These are phyloP conservation scores for Sporisorium graminicola DNA, from an alignment of 1,284 basidiomycete species.

Conservation along the genomic window DNA sequence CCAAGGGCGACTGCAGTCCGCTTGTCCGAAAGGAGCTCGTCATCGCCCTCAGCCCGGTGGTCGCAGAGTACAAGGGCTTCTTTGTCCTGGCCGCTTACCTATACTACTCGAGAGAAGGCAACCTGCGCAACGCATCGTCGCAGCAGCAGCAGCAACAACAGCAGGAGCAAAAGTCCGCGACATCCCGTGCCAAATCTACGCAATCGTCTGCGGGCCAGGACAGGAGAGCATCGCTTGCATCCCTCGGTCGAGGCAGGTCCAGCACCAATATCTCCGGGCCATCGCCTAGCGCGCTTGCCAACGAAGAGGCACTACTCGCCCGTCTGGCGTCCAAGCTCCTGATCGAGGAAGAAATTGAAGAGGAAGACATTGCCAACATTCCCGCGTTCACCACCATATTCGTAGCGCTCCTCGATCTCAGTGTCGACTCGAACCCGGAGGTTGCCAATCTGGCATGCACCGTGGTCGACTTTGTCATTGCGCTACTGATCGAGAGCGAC, in stretches of 20 bases:
- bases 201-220: slow-evolving; percentile 13
- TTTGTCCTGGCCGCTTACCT: slow-evolving; percentile 96
- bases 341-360: slow-evolving; percentile 76
- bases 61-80: slow-evolving; percentile 95
- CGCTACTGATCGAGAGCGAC: slow-evolving; percentile 86
- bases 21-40: slow-evolving; percentile 96
- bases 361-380: slow-evolving; percentile 81
- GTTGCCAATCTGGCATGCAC: slow-evolving; percentile 91
- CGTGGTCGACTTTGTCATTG: slow-evolving; percentile 91
- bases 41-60: slow-evolving; percentile 89
- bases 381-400: slow-evolving; percentile 94
- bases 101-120: slow-evolving; percentile 80
- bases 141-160: slow-evolving; percentile 12
- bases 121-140: slow-evolving; percentile 15
- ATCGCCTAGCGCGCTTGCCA: slow-evolving; percentile 23
- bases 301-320: slow-evolving; percentile 77
- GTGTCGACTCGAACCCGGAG: slow-evolving; percentile 91
- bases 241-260: slow-evolving; percentile 16
- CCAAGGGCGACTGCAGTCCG: slow-evolving; percentile 93
- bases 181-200: slow-evolving; percentile 16
- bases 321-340: slow-evolving; percentile 79
- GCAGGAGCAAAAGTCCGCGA: slow-evolving; percentile 21
- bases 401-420: slow-evolving; percentile 87
- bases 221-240: slow-evolving; percentile 18
- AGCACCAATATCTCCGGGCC: slow-evolving; percentile 18